A percentile compares a stretch with the other conserved stretches of the same genome.
These are phyloP conservation scores for Jaminaea rosea DNA, from an alignment of 1,284 basidiomycete species.

Conservation along the genomic window DNA sequence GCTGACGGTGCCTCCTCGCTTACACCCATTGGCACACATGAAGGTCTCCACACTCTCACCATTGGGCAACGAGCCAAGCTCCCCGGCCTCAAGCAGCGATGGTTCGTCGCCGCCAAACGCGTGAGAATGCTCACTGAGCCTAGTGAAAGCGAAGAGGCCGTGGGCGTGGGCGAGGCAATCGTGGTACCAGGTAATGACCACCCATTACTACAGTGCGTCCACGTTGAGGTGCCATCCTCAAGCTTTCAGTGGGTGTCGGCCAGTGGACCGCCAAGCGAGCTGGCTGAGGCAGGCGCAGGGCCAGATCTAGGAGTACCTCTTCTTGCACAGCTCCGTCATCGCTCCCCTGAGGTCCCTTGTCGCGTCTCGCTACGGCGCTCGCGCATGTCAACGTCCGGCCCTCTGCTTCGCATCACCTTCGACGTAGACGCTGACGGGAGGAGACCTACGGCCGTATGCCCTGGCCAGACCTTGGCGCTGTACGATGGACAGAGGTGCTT, in stretches of 20 bases:
- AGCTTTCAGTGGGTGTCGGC: constrained; percentile 19
- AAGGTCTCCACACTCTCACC: constrained; percentile 78
- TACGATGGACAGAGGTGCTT: constrained; percentile 71
- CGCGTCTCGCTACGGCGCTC: constrained; percentile 33
- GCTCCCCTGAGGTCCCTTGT: constrained; percentile 58
- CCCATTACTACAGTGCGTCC: constrained; percentile 55
- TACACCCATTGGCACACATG: constrained; percentile 56
- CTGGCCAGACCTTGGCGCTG: constrained; percentile 68
- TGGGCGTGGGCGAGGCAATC: constrained; percentile 21
- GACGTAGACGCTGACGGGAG: constrained; percentile 52
- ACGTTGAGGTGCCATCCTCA: constrained; percentile 8
- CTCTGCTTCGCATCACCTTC: background rate
- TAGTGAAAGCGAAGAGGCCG: background rate
- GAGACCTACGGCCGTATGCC: constrained; percentile 63
- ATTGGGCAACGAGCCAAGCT: constrained; percentile 72
- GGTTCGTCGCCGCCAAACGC: constrained; percentile 73
- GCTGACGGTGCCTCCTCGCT: constrained; percentile 49
- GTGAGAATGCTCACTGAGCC: constrained; percentile 7
- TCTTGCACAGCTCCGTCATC: constrained; percentile 65
- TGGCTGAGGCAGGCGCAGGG: background rate
- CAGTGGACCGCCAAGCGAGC: constrained; percentile 3
- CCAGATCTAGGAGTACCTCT: constrained; percentile 48
- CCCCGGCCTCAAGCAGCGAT: constrained; percentile 56
- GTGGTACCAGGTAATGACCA: constrained; percentile 69
- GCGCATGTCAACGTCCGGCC: background rate